Evolutionary conservation across 768 basidiomycete species (phyloP), one percentile per base, ranked within the genome.

Genomic region (Boletus tylopilopsis): DNA sequence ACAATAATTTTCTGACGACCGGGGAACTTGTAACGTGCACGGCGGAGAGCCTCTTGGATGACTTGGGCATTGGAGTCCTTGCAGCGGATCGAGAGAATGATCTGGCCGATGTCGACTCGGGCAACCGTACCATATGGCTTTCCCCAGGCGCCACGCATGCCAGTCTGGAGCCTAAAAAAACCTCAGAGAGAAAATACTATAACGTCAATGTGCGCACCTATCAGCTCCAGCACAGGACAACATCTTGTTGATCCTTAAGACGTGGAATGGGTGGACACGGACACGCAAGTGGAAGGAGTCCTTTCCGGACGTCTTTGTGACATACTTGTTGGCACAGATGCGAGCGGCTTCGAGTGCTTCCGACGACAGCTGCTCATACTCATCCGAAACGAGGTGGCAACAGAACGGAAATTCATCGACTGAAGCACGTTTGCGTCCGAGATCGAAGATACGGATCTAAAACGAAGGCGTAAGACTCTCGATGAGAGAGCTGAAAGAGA

Each of bases 221-320:
- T 99, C 96, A 63, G 96, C 94, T 61, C 96, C 95, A 62, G 96
- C 96, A 70, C 96, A 98, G 51, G 87, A 90, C 80, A 98, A 89
- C 91, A 96, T 98, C 86, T 99, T 98, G 89, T 98, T 96, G 85
- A 96, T 96, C 56, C 96, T 89, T 75, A 99, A 73, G 63, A 98
- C 92, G 70, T 99, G 96, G 91, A 87, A 96, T 36, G 95, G 96
- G 76, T 99, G 95, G 50, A 90, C 91, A 53, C 94, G 89, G 61
- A 99, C 92, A 60, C 95, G 84, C 71, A 98, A 70, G 71, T 99
- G 95, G 94, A 99, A 98, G 5, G 94, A 90, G 63, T 99, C 95
- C 77, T 98, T 98, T 65, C 96, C 95, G 25, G 88, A 84, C 4
- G 90, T 92, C 84, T 99, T 97, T 64, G 93, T 95, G 56, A 97